phyloP scores from a whole-genome alignment of 345 rosid genomes.

The Garcia nutans region DNA sequence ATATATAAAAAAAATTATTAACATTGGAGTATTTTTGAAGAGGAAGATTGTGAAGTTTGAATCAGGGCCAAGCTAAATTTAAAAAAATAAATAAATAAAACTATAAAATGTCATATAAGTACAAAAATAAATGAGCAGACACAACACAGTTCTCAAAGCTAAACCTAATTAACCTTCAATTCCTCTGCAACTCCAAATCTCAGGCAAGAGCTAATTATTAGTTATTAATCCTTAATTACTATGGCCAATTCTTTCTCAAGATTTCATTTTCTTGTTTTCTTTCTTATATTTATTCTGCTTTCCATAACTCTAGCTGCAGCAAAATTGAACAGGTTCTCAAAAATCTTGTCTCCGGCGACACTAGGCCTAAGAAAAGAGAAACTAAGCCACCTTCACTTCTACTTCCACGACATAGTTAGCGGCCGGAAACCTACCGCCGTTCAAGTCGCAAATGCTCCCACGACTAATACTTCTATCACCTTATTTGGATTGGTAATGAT shows the following conservation, averaged over 20 bases:
- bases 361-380: conserved; percentile 21
- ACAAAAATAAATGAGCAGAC: too few species aligned
- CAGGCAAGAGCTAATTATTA: background rate
- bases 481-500: conserved; percentile 17
- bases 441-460: background rate
- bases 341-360: conserved; percentile 11
- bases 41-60: too few species aligned
- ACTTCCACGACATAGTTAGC: conserved; percentile 20
- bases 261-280: background rate
- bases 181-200: background rate
- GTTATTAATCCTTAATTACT: background rate
- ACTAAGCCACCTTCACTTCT: conserved; percentile 28
- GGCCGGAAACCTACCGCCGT: conserved; percentile 17
- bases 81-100: too few species aligned
- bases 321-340: conserved; percentile 10
- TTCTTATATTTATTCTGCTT: background rate
- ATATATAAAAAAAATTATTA: too few species aligned
- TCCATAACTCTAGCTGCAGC: background rate
- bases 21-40: too few species aligned
- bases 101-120: too few species aligned
- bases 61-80: too few species aligned
- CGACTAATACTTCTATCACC: conserved; percentile 4
- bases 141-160: background rate
- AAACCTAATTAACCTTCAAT: background rate
- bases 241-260: background rate